Evolutionary conservation across 1,284 basidiomycete species (phyloP), one percentile per base, ranked within the genome.

Genomic region (Gymnopus androsaceus): DNA sequence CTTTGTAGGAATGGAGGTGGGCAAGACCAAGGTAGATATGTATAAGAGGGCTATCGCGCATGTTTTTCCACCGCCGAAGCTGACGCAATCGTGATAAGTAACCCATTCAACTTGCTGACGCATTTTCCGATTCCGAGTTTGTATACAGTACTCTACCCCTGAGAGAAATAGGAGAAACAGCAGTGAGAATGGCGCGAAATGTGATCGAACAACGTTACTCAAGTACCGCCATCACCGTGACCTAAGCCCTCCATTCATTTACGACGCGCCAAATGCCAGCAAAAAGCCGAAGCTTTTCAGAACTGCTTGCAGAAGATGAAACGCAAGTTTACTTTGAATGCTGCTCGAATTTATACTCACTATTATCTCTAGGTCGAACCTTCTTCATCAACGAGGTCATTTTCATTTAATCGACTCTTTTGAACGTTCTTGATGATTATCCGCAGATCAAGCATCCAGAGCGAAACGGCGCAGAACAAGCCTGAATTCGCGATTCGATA

Each of bases 401-500:
- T 27, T 37, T 14, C 42, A 8, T 9, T 11, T 33, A 19, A 11
- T 45, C 41, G 27, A n/a, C 44, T 47, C 4, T 48, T 52, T 14
- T 34, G 4, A 27, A 15, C 4, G 15, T 21, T 8, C 37, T n/a
- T 48, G 21, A 46, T 5, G 17, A 12, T 41, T 42, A 9, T 37
- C 12, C 11, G 14, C 31, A 54, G 51, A 54, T 19, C 14, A 42
- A n/a, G 33, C 49, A 44, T 53, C 55, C 42, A 56, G 60, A 49
- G 41, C 63, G 25, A 87, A 84, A 58, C 77, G 80, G 25, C 75
- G 75, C 38, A 80, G 74, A 61, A 72, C 69, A n/a, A 77, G 77
- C n/a, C 67, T 84, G 48, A 89, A 89, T 61, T 65, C 75, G 21
- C 79, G 79, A 33, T 87, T 81, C 60, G 86, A 89, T 65, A 74